Conservation (phyloP, 2,329 filamentous ascomycete genomes). For the Nemania sp. region DNA sequence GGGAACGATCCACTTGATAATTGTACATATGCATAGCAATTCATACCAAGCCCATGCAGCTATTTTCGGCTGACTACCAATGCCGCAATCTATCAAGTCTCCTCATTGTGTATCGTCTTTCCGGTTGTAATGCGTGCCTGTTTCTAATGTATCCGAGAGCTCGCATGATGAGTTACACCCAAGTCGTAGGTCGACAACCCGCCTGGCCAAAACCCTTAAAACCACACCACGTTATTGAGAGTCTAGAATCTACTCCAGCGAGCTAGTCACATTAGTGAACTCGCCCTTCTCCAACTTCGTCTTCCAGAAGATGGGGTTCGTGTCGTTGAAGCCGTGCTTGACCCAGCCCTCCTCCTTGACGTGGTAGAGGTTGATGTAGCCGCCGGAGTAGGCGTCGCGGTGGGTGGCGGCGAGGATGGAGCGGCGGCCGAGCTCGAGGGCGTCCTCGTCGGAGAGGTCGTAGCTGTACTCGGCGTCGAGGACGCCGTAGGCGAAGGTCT, state of each 20-base stretch:
- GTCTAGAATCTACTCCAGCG: conserved; percentile 53
- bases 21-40: conserved; percentile 33
- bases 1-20: conserved; percentile 13
- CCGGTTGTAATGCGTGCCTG: neutral
- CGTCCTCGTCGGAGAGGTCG: conserved; percentile 83
- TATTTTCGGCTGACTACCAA: conserved; percentile 22
- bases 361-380: conserved; percentile 98
- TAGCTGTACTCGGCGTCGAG: conserved; percentile 94
- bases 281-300: conserved; percentile 98
- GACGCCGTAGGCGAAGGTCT: conserved; percentile 98
- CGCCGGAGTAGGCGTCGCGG: conserved; percentile 97
- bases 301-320: conserved; percentile 99
- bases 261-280: conserved; percentile 91
- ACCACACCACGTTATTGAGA: too few relatives aligned
- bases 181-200: neutral
- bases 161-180: neutral
- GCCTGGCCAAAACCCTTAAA: neutral
- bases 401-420: conserved; percentile 97
- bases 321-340: conserved; percentile 97
- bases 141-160: neutral
- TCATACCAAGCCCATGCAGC: conserved; percentile 19
- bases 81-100: conserved; percentile 28
- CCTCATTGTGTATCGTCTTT: conserved; percentile 6
- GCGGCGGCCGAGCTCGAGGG: conserved; percentile 84
- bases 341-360: conserved; percentile 99